Evolutionary conservation across 2,329 filamentous ascomycete species (phyloP).

Genomic region (Fusarium stilboides): DNA sequence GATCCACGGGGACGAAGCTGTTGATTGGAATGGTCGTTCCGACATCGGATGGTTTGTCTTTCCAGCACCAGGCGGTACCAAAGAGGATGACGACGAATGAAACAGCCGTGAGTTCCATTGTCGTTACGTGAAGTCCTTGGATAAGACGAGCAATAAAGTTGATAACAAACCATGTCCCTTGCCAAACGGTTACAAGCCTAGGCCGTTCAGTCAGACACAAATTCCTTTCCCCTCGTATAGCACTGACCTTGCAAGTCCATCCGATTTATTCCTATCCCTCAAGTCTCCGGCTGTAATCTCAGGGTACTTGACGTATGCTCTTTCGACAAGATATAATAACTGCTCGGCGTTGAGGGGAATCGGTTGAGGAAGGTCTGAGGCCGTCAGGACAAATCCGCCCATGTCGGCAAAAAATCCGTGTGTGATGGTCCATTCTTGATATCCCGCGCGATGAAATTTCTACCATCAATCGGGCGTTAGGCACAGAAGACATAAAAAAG

Average conservation of each 20-base stretch:
- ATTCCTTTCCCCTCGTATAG: too few species aligned
- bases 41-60: slow-evolving; percentile 28
- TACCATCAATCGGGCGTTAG: neutral
- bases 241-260: slow-evolving; percentile 19
- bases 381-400: slow-evolving; percentile 22
- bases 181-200: slow-evolving; percentile 21
- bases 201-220: fast-evolving
- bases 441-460: slow-evolving; percentile 16
- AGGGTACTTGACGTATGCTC: slow-evolving; percentile 1
- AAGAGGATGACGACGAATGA: slow-evolving; percentile 22
- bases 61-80: slow-evolving; percentile 33
- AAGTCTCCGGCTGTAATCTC: neutral
- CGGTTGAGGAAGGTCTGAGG: fast-evolving
- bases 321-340: slow-evolving; percentile 20
- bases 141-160: slow-evolving; percentile 3
- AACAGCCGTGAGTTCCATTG: slow-evolving; percentile 28
- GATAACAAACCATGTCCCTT: slow-evolving; percentile 26
- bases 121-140: slow-evolving; percentile 22
- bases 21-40: slow-evolving; percentile 1
- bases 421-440: slow-evolving; percentile 12
- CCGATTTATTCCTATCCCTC: slow-evolving; percentile 18
- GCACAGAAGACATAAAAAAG: neutral
- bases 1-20: neutral
- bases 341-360: slow-evolving; percentile 33
- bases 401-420: slow-evolving; percentile 36